Evolutionary conservation across 2,329 filamentous ascomycete genomes (phyloP).

Genomic region (Zasmidium angulare): DNA sequence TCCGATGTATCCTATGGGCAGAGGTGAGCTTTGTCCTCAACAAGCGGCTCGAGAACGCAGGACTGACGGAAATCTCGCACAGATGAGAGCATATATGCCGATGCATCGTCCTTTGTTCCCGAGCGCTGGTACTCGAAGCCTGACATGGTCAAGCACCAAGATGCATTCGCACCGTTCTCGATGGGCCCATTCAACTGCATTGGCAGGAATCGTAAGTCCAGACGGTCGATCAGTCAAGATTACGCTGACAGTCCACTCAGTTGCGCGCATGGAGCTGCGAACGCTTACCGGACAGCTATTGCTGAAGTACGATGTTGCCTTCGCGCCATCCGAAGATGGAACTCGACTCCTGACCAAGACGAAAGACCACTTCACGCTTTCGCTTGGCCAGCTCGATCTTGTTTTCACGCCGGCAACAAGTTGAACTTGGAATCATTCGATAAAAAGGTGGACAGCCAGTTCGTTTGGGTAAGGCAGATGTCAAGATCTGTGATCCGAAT

Average conservation of each 20-base stretch:
- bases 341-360: slow-evolving; percentile 32
- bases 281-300: slow-evolving; percentile 38
- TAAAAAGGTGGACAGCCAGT: no score
- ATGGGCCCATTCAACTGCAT: slow-evolving; percentile 39
- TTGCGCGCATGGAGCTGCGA: slow-evolving; percentile 40
- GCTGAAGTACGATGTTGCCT: slow-evolving; percentile 37
- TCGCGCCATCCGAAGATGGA: slow-evolving; percentile 40
- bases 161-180: slow-evolving; percentile 40
- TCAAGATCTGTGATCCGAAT: neutral
- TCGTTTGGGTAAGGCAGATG: no score
- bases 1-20: slow-evolving; percentile 25
- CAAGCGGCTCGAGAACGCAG: neutral
- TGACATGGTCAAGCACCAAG: slow-evolving; percentile 37
- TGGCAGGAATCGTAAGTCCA: slow-evolving; percentile 30
- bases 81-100: slow-evolving; percentile 31
- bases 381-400: slow-evolving; percentile 22
- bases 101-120: slow-evolving; percentile 34
- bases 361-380: slow-evolving; percentile 39
- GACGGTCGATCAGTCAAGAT: neutral
- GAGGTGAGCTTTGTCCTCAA: slow-evolving; percentile 13
- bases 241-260: slow-evolving; percentile 7
- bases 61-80: neutral
- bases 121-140: slow-evolving; percentile 39
- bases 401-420: slow-evolving; percentile 18
- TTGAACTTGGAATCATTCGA: slow-evolving; percentile 2